A percentile compares a stretch with the other conserved stretches of the same genome.
Evolutionary conservation across 2,329 filamentous ascomycete genomes (phyloP).

Genomic region (Chrysoporthe austroafricana): DNA sequence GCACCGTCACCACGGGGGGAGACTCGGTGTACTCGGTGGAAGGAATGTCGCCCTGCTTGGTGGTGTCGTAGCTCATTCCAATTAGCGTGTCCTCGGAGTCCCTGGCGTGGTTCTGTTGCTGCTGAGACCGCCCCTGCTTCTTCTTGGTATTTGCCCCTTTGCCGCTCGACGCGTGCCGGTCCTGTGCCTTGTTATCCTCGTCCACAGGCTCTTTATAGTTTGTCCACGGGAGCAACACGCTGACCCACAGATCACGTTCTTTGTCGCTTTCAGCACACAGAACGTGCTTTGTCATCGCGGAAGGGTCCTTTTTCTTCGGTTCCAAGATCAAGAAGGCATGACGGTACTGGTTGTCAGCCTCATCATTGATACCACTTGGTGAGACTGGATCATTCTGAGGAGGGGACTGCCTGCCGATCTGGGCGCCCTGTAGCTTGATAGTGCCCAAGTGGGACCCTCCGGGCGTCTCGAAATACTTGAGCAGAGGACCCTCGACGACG

Average conservation of each 20-base stretch:
- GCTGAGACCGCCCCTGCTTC: constrained; percentile 43
- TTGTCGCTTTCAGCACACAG: constrained; percentile 92
- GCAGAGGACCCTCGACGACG: constrained; percentile 59
- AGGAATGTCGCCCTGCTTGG: constrained; percentile 56
- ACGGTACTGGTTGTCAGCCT: constrained; percentile 90
- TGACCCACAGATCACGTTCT: constrained; percentile 93
- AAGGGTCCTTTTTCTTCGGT: constrained; percentile 94
- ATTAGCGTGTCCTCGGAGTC: constrained; percentile 52
- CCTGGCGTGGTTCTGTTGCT: constrained; percentile 31
- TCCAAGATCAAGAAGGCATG: constrained; percentile 95
- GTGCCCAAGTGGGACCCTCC: constrained; percentile 90
- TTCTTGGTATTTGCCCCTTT: constrained; percentile 47
- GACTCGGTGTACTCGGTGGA: constrained; percentile 40
- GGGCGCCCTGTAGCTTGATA: constrained; percentile 87
- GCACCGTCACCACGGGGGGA: constrained; percentile 36
- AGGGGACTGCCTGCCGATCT: constrained; percentile 90
- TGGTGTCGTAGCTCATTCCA: constrained; percentile 62
- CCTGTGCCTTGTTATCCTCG: constrained; percentile 51
- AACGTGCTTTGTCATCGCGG: constrained; percentile 86
- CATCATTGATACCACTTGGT: constrained; percentile 67
- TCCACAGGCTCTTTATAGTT: constrained; percentile 70
- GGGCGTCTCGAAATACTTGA: constrained; percentile 91
- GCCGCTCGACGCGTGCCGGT: constrained; percentile 44
- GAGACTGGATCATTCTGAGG: constrained; percentile 61
- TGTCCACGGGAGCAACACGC: constrained; percentile 85